Conservation (phyloP, 2,329 filamentous ascomycete genomes). For the Phyllosticta citriasiana region DNA sequence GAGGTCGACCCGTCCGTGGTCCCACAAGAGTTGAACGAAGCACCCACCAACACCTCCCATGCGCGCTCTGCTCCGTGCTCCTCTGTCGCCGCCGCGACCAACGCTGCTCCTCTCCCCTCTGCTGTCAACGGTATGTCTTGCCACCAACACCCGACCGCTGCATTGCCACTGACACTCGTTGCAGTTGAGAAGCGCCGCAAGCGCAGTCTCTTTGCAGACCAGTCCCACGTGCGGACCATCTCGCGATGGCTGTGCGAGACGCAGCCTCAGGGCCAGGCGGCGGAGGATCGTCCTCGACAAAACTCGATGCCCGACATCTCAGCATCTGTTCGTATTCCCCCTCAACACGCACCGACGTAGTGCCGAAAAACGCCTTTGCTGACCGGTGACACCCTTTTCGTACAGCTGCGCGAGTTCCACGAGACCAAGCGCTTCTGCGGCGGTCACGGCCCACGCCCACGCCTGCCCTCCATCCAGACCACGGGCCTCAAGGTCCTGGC, state of each 20-base stretch:
- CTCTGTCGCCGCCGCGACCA: background rate
- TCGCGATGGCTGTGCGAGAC: constrained; percentile 8
- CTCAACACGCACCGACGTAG: background rate
- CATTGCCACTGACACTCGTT: background rate
- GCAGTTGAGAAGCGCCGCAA: constrained; percentile 1
- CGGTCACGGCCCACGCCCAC: background rate
- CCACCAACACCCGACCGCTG: background rate
- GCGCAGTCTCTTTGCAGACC: constrained; percentile 1
- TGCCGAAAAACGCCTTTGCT: background rate
- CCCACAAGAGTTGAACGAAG: background rate
- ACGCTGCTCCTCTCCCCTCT: background rate
- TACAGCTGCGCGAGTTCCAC: background rate
- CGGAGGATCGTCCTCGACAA: constrained; percentile 5
- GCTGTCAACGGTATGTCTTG: background rate
- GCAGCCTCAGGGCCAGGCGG: background rate
- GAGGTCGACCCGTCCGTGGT: background rate
- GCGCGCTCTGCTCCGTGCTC: constrained; percentile 1
- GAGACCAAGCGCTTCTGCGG: constrained; percentile 6
- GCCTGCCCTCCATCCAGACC: background rate
- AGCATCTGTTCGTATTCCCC: background rate
- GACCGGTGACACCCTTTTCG: background rate
- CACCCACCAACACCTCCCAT: background rate
- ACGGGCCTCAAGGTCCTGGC: background rate
- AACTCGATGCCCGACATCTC: background rate
- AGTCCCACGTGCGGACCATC: constrained; percentile 8